phyloP scores from a whole-genome alignment of 495 filamentous ascomycete genomes.

The Neurospora cerealis region DNA sequence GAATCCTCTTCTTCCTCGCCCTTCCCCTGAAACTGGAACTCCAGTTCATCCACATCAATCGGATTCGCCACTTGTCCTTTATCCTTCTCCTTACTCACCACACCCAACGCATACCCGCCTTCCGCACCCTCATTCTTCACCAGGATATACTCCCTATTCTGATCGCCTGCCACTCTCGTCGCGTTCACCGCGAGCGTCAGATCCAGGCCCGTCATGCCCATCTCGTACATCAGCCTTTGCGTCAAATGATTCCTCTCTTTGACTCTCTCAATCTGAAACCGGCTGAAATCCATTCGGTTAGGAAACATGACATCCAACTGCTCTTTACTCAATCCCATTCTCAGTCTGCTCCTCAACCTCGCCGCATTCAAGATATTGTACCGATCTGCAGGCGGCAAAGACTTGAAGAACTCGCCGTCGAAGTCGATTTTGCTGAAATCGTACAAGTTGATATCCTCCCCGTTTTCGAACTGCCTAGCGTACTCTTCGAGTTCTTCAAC shows the following conservation, averaged over 20 bases:
- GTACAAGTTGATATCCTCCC: conserved; percentile 95
- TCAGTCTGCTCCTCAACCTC: conserved; percentile 68
- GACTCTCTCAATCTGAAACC: conserved; percentile 92
- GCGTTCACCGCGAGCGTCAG: conserved; percentile 50
- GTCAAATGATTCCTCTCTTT: conserved; percentile 89
- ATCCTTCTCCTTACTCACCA: conserved; percentile 72
- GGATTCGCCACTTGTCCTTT: conserved; percentile 67
- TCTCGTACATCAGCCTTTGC: conserved; percentile 87
- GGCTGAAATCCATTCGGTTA: conserved; percentile 93
- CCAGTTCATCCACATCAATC: conserved; percentile 77
- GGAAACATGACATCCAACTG: conserved; percentile 95
- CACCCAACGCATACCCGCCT: conserved; percentile 94
- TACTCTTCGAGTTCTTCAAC: conserved; percentile 89
- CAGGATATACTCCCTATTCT: conserved; percentile 84
- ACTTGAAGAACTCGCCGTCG: conserved; percentile 83
- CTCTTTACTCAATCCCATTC: conserved; percentile 95
- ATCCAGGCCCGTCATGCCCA: conserved; percentile 75
- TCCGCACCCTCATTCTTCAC: conserved; percentile 92
- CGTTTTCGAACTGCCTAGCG: conserved; percentile 78
- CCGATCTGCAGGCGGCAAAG: conserved; percentile 77
- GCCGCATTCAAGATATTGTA: conserved; percentile 98
- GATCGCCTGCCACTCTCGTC: conserved; percentile 72
- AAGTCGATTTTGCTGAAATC: conserved; percentile 99
- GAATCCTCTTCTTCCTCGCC: conserved; percentile 43
- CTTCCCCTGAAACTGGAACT: conserved; percentile 44